These are phyloP conservation scores for Sphaerulina musiva DNA, from an alignment of 2,329 filamentous ascomycete species.

Conservation along the genomic window DNA sequence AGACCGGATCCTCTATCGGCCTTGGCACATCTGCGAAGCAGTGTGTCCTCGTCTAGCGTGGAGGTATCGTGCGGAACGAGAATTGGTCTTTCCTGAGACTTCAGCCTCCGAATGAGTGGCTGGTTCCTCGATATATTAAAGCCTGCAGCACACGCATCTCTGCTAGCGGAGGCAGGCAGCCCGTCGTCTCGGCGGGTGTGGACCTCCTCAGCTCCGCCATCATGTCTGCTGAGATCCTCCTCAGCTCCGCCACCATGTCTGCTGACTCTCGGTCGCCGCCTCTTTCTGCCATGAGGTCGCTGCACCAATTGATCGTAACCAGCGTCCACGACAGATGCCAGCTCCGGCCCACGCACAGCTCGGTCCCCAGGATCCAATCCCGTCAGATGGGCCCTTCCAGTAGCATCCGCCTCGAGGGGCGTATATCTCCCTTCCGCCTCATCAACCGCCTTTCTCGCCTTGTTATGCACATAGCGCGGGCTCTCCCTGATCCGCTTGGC, in stretches of 20 bases:
- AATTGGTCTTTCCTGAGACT: neutral
- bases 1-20: neutral
- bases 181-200: neutral
- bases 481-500: constrained; percentile 29
- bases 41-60: neutral
- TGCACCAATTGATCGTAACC: constrained; percentile 22
- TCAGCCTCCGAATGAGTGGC: neutral
- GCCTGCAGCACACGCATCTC: neutral
- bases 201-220: neutral
- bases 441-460: constrained; percentile 2
- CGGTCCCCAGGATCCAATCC: neutral
- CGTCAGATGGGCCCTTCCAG: neutral
- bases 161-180: too few species aligned
- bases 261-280: neutral
- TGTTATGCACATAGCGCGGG: constrained; percentile 26
- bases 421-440: neutral
- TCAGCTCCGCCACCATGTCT: neutral
- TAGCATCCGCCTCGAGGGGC: neutral
- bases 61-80: neutral
- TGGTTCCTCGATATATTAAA: neutral
- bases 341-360: constrained; percentile 14
- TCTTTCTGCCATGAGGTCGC: neutral
- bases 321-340: constrained; percentile 27
- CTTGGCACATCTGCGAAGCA: neutral
- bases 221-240: neutral